Evolutionary conservation across 495 filamentous ascomycete genomes (phyloP).

Genomic region (Daldinia vernicosa): DNA sequence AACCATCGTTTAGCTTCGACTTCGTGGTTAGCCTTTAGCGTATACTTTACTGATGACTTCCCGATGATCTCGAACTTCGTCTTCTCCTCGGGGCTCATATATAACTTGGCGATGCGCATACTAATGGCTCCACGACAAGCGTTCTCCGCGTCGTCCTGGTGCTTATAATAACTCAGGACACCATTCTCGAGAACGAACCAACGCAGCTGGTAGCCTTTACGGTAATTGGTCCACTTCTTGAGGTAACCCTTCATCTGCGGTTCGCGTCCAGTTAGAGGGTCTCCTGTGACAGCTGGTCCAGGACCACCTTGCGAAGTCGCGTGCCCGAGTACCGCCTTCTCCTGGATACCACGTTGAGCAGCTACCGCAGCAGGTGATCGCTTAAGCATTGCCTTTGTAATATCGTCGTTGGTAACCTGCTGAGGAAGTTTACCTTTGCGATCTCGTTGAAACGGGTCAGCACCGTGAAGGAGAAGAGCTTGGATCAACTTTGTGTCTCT

Average conservation of each 20-base stretch:
- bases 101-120: slow-evolving; percentile 92
- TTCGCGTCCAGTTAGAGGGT: slow-evolving; percentile 81
- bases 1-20: slow-evolving; percentile 95
- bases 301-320: slow-evolving; percentile 67
- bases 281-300: slow-evolving; percentile 61
- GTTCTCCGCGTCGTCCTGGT: slow-evolving; percentile 93
- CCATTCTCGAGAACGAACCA: slow-evolving; percentile 99
- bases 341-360: slow-evolving; percentile 94
- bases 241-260: slow-evolving; percentile 98
- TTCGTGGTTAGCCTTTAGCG: slow-evolving; percentile 94
- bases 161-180: slow-evolving; percentile 98
- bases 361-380: slow-evolving; percentile 93
- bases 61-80: slow-evolving; percentile 96
- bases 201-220: slow-evolving; percentile 91
- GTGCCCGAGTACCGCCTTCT: slow-evolving; percentile 90
- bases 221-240: slow-evolving; percentile 99
- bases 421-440: slow-evolving; percentile 95
- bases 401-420: slow-evolving; percentile 96
- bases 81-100: slow-evolving; percentile 97
- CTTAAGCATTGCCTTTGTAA: slow-evolving; percentile 84
- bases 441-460: slow-evolving; percentile 96
- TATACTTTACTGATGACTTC: slow-evolving; percentile 98
- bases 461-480: slow-evolving; percentile 88
- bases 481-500: slow-evolving; percentile 87
- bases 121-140: slow-evolving; percentile 98